Conservation (phyloP, 768 basidiomycete genomes). For the Coprinellus micaceus region DNA sequence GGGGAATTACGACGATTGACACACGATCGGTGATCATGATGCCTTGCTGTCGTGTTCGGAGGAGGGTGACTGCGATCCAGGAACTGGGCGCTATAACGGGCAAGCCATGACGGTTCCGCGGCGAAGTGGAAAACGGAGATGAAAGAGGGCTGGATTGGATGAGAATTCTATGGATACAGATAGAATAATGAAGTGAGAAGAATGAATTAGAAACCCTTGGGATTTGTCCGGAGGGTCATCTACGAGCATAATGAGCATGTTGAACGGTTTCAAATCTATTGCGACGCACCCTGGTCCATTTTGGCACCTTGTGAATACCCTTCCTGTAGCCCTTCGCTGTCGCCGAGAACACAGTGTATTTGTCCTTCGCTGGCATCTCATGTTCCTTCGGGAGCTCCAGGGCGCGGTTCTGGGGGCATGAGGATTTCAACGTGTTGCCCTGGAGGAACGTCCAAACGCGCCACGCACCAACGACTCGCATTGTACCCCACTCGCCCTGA, state of each 20-base stretch:
- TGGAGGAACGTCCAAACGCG: background rate
- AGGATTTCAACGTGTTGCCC: background rate
- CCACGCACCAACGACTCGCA: conserved; percentile 69
- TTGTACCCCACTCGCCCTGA: conserved; percentile 76
- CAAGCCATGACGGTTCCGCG: background rate
- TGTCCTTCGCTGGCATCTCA: conserved; percentile 90
- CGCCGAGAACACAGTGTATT: conserved; percentile 87
- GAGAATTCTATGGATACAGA: conserved; percentile 15
- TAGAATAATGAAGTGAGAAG: conserved; percentile 17
- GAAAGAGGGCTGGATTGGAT: conserved; percentile 5
- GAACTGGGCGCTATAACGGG: background rate
- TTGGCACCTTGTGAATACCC: conserved; percentile 96
- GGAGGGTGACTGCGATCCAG: background rate
- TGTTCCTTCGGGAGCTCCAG: conserved; percentile 87
- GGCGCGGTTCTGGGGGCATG: conserved; percentile 52
- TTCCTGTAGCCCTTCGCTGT: conserved; percentile 78
- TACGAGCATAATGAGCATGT: conserved; percentile 26
- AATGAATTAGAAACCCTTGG: conserved; percentile 75
- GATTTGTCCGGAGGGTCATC: conserved; percentile 86
- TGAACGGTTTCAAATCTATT: background rate
- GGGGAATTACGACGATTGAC: background rate
- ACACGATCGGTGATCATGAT: background rate
- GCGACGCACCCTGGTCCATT: conserved; percentile 82
- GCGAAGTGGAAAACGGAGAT: background rate
- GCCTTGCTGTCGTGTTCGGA: background rate